Evolutionary conservation across 192 early-diverging fungal genomes (phyloP).

Genomic region (Backusella westeae): DNA sequence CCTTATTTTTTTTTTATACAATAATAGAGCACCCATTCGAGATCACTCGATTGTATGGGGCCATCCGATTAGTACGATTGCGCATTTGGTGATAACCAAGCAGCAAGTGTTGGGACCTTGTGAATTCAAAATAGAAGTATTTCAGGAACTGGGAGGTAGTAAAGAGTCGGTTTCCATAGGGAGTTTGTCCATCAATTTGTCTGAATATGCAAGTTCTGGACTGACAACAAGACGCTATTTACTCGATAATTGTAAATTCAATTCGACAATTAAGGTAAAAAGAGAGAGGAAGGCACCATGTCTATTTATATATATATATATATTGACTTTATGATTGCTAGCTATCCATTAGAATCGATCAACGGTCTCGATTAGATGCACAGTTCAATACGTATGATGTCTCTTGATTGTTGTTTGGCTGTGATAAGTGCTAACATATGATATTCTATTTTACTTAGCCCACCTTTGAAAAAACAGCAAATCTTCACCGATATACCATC

Average conservation of each 20-base stretch:
- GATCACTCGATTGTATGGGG: slow-evolving; percentile 63
- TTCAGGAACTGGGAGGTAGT: slow-evolving; percentile 60
- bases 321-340: slow-evolving; percentile 11
- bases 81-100: slow-evolving; percentile 66
- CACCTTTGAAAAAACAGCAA: slow-evolving; percentile 36
- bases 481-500: slow-evolving; percentile 36
- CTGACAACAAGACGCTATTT: slow-evolving; percentile 54
- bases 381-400: slow-evolving; percentile 31
- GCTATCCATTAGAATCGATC: slow-evolving; percentile 35
- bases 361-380: slow-evolving; percentile 22
- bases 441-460: slow-evolving; percentile 18
- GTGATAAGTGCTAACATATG: neutral
- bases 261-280: slow-evolving; percentile 74
- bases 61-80: slow-evolving; percentile 45
- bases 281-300: neutral
- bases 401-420: neutral
- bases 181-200: slow-evolving; percentile 70
- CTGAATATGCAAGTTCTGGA: slow-evolving; percentile 67
- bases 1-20: neutral
- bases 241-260: slow-evolving; percentile 72
- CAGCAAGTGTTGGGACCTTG: slow-evolving; percentile 74
- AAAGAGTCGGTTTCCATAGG: slow-evolving; percentile 62
- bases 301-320: neutral
- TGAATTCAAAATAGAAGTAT: slow-evolving; percentile 66
- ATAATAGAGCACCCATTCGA: slow-evolving; percentile 21